Base-by-base conservation (phyloP, 2,329 filamentous ascomycete species). In the Fusarium sp. region DNA sequence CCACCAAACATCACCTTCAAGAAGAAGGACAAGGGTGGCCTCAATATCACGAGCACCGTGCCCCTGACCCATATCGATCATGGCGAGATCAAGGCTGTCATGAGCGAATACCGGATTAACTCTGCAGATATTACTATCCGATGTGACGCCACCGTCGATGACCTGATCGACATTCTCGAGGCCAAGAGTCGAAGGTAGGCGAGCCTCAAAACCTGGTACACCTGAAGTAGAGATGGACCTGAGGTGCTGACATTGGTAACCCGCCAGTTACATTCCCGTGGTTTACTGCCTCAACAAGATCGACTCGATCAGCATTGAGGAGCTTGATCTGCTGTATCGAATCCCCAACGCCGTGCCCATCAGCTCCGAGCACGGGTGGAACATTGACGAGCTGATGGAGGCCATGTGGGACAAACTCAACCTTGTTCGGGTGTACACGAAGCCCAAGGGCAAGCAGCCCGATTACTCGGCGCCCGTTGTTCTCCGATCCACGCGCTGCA, bases 231-330 rank as follows among this genome's bases (percentile, higher is more conserved):
- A 69, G 35, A 57, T 54, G 42, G 57, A 16, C 29, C 20, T 20
- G 24, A 45, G 52, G 63, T 68, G 67, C 70, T 77, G 68, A 78
- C 71, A 27, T 18, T 40, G 50, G 40, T 27, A 38, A 45, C 59
- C 50, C 27, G n/a, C 20, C 38, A 95, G 94, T 82, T 99, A 99
- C 83, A 98, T 99, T 75, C 96, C 96, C n/a, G 96, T 98, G 74
- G 94, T 99, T 64, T 99, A 99, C 85, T 96, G 97, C 47, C 89
- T 99, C 79, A 99, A 99, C 90, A 99, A 99, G 88, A 99, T 99
- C 77, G 96, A 99, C 84, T 91, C 95, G 64, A 98, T 99, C 82
- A 96, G 94, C 61, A 98, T 99, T 77, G 96, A 99, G 84, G 96
- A 99, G 84, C 89, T 99, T 71, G 96, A 99, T 84, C 87, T 99